Evolutionary conservation across 75 land plant genomes (phyloP).

Genomic region (Sequoiadendron giganteum): DNA sequence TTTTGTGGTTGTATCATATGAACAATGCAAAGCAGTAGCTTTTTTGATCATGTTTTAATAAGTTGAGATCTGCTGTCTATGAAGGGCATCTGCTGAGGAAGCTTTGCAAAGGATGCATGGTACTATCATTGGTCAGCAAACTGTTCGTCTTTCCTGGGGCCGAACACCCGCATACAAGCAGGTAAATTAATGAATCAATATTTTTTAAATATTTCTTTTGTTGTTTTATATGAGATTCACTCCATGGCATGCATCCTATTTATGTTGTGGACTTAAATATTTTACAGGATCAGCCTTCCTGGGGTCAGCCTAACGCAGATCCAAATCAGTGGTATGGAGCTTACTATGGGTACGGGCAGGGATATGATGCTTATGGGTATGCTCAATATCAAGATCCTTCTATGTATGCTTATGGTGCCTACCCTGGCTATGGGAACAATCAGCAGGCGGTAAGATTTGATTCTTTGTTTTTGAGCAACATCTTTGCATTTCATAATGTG

Average conservation of each 20-base stretch:
- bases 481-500: neutral
- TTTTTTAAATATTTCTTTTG: neutral
- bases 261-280: neutral
- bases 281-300: neutral
- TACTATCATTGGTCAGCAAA: slow-evolving; percentile 72
- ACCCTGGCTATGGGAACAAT: slow-evolving; percentile 48
- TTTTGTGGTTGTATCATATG: neutral
- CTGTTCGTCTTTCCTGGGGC: slow-evolving; percentile 93
- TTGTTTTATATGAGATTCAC: slow-evolving; percentile 2
- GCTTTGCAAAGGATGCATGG: slow-evolving; percentile 86
- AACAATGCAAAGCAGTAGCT: neutral
- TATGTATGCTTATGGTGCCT: slow-evolving; percentile 59
- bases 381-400: slow-evolving; percentile 48
- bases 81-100: slow-evolving; percentile 59
- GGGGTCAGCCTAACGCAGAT: slow-evolving; percentile 37
- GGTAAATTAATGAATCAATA: slow-evolving; percentile 23
- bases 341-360: slow-evolving; percentile 65
- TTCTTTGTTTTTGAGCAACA: neutral
- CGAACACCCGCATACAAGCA: slow-evolving; percentile 83
- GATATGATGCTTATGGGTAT: slow-evolving; percentile 49
- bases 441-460: slow-evolving; percentile 53
- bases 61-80: neutral
- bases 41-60: neutral
- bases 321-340: slow-evolving; percentile 54
- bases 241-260: neutral